Evolutionary conservation across 345 rosid species (phyloP).

Genomic region (Salix caprea): DNA sequence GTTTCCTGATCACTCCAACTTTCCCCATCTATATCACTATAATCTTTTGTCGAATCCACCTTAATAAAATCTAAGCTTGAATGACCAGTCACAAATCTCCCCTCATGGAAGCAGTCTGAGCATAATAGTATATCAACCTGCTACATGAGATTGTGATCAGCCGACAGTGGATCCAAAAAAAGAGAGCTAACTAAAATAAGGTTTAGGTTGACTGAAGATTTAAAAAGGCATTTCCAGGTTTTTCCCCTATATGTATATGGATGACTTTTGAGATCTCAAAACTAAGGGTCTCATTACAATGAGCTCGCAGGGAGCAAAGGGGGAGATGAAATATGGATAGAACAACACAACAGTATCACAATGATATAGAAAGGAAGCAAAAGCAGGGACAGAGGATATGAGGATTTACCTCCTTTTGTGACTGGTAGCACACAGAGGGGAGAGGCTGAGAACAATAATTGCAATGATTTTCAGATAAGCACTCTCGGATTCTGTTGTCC

Average conservation of each 20-base stretch:
- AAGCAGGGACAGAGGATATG: not conserved
- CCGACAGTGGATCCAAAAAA: not conserved
- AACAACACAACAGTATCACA: not conserved
- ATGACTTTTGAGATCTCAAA: not conserved
- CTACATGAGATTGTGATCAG: constrained; percentile 26
- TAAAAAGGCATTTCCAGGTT: not conserved
- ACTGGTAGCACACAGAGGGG: constrained; percentile 60
- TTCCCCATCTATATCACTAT: constrained; percentile 73
- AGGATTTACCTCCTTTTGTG: constrained; percentile 75
- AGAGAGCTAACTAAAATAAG: not conserved
- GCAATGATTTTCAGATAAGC: constrained; percentile 71
- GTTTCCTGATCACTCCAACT: constrained; percentile 95
- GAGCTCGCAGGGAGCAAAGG: not conserved
- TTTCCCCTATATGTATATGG: not conserved
- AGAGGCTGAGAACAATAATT: constrained; percentile 72
- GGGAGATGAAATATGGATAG: not conserved
- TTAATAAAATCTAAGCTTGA: constrained; percentile 81
- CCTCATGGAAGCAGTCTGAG: constrained; percentile 74
- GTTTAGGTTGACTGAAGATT: not conserved
- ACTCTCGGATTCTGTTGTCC: constrained; percentile 88
- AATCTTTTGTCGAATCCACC: constrained; percentile 62
- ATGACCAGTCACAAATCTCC: constrained; percentile 78
- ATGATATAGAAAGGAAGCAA: not conserved
- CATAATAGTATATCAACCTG: constrained; percentile 82
- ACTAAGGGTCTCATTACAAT: not conserved